A percentile compares a stretch with the other conserved stretches of the same genome.
phyloP scores from a whole-genome alignment of 768 basidiomycete genomes.

The Termitomyces sp. region DNA sequence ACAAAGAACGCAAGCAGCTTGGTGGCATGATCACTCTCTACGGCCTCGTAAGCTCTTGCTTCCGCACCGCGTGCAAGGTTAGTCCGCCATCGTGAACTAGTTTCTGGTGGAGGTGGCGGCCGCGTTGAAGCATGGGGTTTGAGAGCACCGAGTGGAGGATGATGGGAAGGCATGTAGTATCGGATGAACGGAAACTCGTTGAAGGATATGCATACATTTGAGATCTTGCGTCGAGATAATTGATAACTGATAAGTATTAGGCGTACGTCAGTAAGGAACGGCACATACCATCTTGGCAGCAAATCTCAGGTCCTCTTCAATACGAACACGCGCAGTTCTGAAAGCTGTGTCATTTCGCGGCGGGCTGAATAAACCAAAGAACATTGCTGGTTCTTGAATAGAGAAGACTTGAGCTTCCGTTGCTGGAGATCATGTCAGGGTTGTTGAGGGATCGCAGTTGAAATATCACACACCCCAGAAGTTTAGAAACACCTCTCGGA shows the following conservation, averaged over 20 bases:
- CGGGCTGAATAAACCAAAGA: constrained; percentile 89
- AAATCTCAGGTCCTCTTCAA: constrained; percentile 86
- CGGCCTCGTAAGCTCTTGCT: constrained; percentile 64
- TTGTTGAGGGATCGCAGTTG: not conserved
- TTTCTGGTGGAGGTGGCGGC: constrained; percentile 62
- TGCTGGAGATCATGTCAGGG: constrained; percentile 40
- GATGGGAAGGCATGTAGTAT: constrained; percentile 84
- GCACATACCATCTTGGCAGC: constrained; percentile 60
- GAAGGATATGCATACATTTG: constrained; percentile 85
- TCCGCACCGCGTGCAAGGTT: constrained; percentile 73
- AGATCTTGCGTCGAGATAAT: constrained; percentile 46
- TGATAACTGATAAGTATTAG: not conserved
- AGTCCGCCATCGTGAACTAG: constrained; percentile 71
- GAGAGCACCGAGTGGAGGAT: constrained; percentile 81
- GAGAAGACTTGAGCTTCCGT: constrained; percentile 86
- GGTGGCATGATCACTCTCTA: constrained; percentile 73
- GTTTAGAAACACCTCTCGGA: constrained; percentile 90
- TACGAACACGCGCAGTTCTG: constrained; percentile 63
- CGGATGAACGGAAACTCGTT: constrained; percentile 93
- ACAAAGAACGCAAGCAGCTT: constrained; percentile 85
- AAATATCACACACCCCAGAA: constrained; percentile 71
- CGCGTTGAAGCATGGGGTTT: constrained; percentile 63
- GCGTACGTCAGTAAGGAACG: not conserved
- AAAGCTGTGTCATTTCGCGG: constrained; percentile 68
- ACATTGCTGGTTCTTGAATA: constrained; percentile 68